phyloP scores from a whole-genome alignment of 2,329 filamentous ascomycete species.

The Drechmeria coniospora region DNA sequence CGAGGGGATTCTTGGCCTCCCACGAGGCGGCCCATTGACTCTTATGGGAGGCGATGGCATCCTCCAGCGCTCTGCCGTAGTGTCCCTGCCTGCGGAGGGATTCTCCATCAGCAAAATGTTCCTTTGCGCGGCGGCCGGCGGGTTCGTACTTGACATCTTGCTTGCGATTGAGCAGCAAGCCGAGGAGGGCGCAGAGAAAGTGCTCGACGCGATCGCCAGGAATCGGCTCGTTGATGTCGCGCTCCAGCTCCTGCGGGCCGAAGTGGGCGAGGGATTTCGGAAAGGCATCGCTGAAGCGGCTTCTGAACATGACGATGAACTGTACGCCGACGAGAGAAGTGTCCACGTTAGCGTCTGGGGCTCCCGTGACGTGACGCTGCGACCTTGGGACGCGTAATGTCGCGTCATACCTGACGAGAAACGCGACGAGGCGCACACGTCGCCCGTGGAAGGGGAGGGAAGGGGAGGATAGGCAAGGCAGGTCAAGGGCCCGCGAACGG shows the following conservation, averaged over 20 bases:
- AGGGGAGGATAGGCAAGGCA: constrained; percentile 3
- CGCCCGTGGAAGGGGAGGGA: background rate
- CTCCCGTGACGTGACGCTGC: no score
- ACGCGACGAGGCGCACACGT: constrained; percentile 18
- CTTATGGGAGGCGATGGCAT: constrained; percentile 73
- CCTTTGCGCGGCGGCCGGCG: background rate
- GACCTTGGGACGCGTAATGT: constrained; percentile 31
- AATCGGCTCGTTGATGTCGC: constrained; percentile 59
- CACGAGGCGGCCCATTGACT: constrained; percentile 78
- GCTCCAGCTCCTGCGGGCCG: constrained; percentile 88
- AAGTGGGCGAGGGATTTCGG: constrained; percentile 77
- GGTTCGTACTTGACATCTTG: constrained; percentile 80
- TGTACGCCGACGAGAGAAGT: no score
- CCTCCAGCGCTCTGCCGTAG: constrained; percentile 84
- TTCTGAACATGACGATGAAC: constrained; percentile 98
- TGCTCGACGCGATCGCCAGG: constrained; percentile 78
- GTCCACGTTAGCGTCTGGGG: no score
- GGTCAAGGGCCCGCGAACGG: no score
- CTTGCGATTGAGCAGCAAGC: constrained; percentile 86
- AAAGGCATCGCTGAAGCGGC: constrained; percentile 81
- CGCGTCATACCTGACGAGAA: constrained; percentile 28
- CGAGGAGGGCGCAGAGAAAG: constrained; percentile 77
- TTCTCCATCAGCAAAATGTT: constrained; percentile 7
- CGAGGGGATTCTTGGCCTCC: constrained; percentile 69
- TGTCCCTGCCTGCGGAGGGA: constrained; percentile 57